These are phyloP conservation scores for Rubia peregrina DNA, from an alignment of 305 asterid genomes.

Conservation along the genomic window DNA sequence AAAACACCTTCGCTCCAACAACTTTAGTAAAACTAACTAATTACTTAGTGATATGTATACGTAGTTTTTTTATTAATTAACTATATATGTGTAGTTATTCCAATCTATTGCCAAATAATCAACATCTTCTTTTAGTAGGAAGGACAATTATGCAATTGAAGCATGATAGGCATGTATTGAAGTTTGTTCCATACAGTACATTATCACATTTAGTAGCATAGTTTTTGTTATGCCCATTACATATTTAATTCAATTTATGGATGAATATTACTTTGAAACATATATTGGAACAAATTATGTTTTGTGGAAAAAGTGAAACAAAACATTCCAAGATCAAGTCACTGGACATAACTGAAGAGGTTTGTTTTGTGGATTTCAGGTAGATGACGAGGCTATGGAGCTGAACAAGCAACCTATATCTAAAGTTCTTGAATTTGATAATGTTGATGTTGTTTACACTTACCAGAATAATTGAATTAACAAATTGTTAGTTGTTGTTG, in stretches of 20 bases:
- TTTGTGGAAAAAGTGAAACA: no score
- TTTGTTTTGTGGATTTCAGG: conserved; percentile 37
- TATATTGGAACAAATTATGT: background rate
- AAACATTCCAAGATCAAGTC: background rate
- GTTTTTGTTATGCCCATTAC: no score
- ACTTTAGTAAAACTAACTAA: background rate
- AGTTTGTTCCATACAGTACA: no score
- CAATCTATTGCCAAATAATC: background rate
- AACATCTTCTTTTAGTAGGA: background rate
- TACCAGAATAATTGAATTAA: conserved; percentile 46
- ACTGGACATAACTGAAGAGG: background rate
- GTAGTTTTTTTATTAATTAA: background rate
- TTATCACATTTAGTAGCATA: no score
- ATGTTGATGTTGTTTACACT: conserved; percentile 84
- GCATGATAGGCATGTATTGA: no score
- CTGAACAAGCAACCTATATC: conserved; percentile 73
- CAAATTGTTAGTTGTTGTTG: background rate
- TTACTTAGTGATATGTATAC: background rate
- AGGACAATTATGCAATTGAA: background rate
- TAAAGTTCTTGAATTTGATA: conserved; percentile 88
- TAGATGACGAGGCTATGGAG: conserved; percentile 91
- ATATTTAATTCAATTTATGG: no score
- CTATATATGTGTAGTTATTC: background rate
- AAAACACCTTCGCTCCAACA: background rate
- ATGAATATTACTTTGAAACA: background rate